phyloP scores from a whole-genome alignment of 768 basidiomycete genomes.

The Ramaria sp. region DNA sequence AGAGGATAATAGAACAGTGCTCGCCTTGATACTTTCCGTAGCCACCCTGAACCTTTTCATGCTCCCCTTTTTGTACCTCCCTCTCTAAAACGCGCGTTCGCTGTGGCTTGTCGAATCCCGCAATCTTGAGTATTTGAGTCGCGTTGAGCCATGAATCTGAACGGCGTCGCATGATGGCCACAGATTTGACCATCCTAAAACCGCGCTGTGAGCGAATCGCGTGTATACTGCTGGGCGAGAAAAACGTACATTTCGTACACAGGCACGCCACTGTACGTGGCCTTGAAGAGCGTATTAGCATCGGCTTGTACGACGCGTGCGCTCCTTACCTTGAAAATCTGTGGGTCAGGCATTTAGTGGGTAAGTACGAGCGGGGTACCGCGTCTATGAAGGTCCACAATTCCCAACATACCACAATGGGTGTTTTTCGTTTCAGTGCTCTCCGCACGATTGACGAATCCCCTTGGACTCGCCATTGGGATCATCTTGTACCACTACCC shows the following conservation, averaged over 20 bases:
- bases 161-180: constrained; percentile 96
- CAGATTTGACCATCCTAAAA: constrained; percentile 82
- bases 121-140: constrained; percentile 97
- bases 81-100: constrained; percentile 94
- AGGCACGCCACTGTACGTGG: constrained; percentile 87
- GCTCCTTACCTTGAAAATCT: constrained; percentile 73
- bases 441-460: background rate
- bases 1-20: constrained; percentile 14
- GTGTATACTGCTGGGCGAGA: constrained; percentile 8
- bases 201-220: constrained; percentile 23
- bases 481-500: background rate
- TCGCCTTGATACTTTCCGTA: constrained; percentile 99
- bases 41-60: constrained; percentile 98
- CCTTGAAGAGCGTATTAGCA: constrained; percentile 33
- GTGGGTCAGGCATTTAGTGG: constrained; percentile 59
- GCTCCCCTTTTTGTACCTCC: constrained; percentile 96
- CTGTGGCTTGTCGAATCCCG: constrained; percentile 98
- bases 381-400: constrained; percentile 7
- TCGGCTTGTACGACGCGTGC: constrained; percentile 10
- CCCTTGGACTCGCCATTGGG: constrained; percentile 6
- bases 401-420: background rate
- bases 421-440: background rate
- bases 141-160: constrained; percentile 98
- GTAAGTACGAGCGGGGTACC: background rate
- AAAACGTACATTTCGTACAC: constrained; percentile 73